Evolutionary conservation across 164 flowering plant species (phyloP).

Genomic region (Buxus sempervirens): DNA sequence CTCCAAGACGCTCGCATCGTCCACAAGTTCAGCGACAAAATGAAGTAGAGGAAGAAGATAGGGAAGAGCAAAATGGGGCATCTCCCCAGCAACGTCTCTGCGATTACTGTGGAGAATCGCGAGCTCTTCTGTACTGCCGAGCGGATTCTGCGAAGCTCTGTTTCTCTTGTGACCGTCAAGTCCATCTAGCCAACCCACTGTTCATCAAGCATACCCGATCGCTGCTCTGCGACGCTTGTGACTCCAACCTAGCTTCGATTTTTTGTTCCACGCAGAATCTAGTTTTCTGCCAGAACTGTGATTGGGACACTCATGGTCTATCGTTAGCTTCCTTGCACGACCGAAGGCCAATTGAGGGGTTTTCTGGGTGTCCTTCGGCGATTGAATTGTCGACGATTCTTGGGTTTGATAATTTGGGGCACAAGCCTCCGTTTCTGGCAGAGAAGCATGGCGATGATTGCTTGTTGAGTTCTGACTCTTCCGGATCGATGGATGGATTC

Average conservation of each 20-base stretch:
- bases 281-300: constrained; percentile 76
- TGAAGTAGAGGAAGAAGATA: background rate
- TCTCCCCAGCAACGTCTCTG: constrained; percentile 27
- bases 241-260: constrained; percentile 50
- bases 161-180: constrained; percentile 62
- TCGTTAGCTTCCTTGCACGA: constrained; percentile 32
- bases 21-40: background rate
- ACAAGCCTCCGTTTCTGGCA: constrained; percentile 25
- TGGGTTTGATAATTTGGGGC: constrained; percentile 56
- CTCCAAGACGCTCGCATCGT: too few relatives aligned
- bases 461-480: constrained; percentile 13
- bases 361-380: constrained; percentile 62
- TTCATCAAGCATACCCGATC: constrained; percentile 69
- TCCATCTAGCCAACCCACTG: constrained; percentile 70
- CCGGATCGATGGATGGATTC: constrained; percentile 28
- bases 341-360: constrained; percentile 67
- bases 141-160: constrained; percentile 89
- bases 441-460: constrained; percentile 9
- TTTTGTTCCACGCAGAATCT: constrained; percentile 51
- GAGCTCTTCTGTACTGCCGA: constrained; percentile 67
- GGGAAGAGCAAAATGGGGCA: background rate
- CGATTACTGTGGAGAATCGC: constrained; percentile 57
- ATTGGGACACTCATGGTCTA: constrained; percentile 58
- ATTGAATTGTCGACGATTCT: constrained; percentile 38
- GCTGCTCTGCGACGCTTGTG: constrained; percentile 68